Conservation (phyloP, 345 rosid genomes). For the Isatis tinctoria region DNA sequence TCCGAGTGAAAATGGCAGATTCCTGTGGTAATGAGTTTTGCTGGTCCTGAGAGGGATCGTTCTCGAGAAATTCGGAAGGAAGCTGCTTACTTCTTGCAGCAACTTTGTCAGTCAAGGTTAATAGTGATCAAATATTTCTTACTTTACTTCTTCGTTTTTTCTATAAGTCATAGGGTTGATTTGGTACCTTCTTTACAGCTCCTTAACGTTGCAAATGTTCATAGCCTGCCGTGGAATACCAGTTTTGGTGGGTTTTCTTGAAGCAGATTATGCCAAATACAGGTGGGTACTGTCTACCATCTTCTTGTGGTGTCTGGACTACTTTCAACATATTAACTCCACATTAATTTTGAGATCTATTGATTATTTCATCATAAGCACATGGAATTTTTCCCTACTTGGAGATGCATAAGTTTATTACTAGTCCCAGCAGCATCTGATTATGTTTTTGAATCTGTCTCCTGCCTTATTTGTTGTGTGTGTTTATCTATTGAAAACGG, state of each 20-base stretch:
- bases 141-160: constrained; percentile 1
- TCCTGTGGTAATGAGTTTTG: constrained; percentile 76
- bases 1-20: constrained; percentile 46
- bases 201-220: constrained; percentile 98
- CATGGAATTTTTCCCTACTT: background rate
- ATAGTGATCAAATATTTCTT: constrained; percentile 1
- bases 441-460: background rate
- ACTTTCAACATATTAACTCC: background rate
- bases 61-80: constrained; percentile 91
- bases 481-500: background rate
- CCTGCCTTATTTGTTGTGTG: background rate
- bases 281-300: constrained; percentile 48
- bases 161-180: constrained; percentile 26
- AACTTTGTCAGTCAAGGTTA: constrained; percentile 97
- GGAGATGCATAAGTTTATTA: constrained; percentile 3
- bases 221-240: constrained; percentile 97
- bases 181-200: constrained; percentile 49
- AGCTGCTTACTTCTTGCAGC: constrained; percentile 91
- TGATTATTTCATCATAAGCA: background rate
- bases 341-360: background rate
- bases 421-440: background rate
- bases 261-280: constrained; percentile 94
- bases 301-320: constrained; percentile 10
- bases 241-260: constrained; percentile 88
- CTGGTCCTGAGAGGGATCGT: constrained; percentile 63